Evolutionary conservation across 2,329 filamentous ascomycete species (phyloP), one percentile per base, ranked within the genome.

Genomic region (Aspergillaceae sp.): DNA sequence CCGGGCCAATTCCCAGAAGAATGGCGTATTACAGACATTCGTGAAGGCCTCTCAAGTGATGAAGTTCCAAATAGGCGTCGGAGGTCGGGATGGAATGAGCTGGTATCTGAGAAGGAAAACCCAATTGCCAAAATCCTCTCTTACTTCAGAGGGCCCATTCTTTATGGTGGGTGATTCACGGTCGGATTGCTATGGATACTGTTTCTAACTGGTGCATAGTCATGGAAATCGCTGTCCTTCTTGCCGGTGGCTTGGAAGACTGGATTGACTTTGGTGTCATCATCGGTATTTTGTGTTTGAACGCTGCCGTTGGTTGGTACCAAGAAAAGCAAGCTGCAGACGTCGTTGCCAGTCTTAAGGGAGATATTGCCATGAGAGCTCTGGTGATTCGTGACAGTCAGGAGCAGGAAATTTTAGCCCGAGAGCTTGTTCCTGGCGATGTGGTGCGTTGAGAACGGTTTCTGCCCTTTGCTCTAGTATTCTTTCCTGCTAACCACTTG

Each of bases 201-300:
- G n/a, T 10, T 8, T 42, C 56, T 62, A 46, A 61, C 45, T 10
- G 32, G 5, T 5, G 40, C 30, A 5, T 44, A 68, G 65, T 87
- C 57, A 87, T 87, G 84, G 84, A 88, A 73, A 62, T 86, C 61
- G 84, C 84, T 64, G 84, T 84, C 57, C 70, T 87, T 49, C 74
- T 88, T 57, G 83, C 84, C 53, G 82, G 82, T 57, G 84, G 83
- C 74, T 77, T 88, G 50, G 74, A 78, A 55, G 82, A 86, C 66
- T 88, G 83, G 83, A 74, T 87, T 53, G 84, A 88, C 67, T 80
- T 87, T 55, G 84, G 83, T 74, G 83, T 88, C 63, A 88, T 88
- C 63, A 79, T 84, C 57, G 84, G 79, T 70, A 88, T 88, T 63
- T 70, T 88, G 45, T 66, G 83, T 61, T 77, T 88, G 51, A 88